Base-by-base conservation (phyloP, 2,329 filamentous ascomycete species). In the Didymella exigua region DNA sequence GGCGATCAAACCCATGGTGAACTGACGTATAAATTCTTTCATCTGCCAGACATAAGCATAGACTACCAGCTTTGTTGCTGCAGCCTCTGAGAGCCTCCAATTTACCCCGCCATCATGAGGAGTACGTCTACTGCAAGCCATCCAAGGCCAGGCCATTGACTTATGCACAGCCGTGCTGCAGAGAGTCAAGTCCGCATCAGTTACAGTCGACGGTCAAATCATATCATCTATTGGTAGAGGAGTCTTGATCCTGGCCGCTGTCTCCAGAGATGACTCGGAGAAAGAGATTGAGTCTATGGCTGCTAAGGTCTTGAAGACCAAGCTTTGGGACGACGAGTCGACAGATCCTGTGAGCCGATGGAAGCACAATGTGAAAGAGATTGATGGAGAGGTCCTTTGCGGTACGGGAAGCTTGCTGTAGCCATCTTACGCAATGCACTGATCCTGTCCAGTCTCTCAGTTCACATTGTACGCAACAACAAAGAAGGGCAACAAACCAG, bases 401-500 rank as follows among this genome's bases (percentile, higher is more conserved):
- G 93, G 92, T 96, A 82, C 59, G 83, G 29, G 16, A 14, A 21
- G 5, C n/a, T 9, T 16, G 8, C 9, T 19, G 21, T 8, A 4
- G 23, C 9, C 1, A n/a, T 4, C 5, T 8, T 24, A 27, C 21
- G 19, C 14, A 24, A 16, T 9, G n/a, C 7, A 29, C 46, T 54
- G 33, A 54, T 30, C 14, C 29, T 5, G 7, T 41, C 14, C 70
- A 96, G 93, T 99, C 40, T 98, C 95, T 13, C 95, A 99, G 77
- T 99, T 99, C 72, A 99, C 95, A 2, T 84, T 99, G 9, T 83
- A 96, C 44, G 96, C 92, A 41, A 89, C 88, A 40, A 93, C 93
- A n/a, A 96, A 93, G 72, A 98, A 98, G 76, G 93, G 93, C 59
- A 93, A 87, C 71, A 98, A 96, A 75, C 96, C 95, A 29, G 90